Evolutionary conservation across 2,329 filamentous ascomycete genomes (phyloP).

Genomic region (Didymosphaeria variabile): DNA sequence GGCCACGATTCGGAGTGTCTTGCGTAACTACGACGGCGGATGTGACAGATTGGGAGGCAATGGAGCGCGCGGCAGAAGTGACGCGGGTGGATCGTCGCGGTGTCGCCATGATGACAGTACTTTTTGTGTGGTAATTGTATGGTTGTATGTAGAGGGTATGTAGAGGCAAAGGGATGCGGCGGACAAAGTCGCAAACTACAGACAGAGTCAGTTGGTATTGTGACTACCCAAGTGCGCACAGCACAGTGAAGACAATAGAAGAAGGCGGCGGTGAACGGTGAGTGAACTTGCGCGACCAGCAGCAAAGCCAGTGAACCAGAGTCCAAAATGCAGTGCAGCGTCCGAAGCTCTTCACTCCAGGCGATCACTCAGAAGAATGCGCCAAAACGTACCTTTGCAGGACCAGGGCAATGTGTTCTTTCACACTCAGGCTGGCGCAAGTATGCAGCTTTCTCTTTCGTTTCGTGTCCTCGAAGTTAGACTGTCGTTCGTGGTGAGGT

Average conservation of each 20-base stretch:
- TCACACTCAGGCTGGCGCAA: background rate
- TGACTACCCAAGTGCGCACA: background rate
- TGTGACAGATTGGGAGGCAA: slow-evolving; percentile 33
- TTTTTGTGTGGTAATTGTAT: background rate
- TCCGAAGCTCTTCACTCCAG: background rate
- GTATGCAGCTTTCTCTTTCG: slow-evolving; percentile 15
- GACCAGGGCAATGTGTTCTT: background rate
- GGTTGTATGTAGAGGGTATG: background rate
- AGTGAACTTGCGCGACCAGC: background rate
- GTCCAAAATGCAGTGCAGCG: background rate
- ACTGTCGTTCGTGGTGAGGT: slow-evolving; percentile 22
- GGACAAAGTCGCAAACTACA: slow-evolving; percentile 2
- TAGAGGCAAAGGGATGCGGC: background rate
- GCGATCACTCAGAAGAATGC: background rate
- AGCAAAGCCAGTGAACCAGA: background rate
- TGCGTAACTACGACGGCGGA: slow-evolving; percentile 29
- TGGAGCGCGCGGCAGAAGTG: slow-evolving; percentile 35
- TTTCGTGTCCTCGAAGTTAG: slow-evolving; percentile 21
- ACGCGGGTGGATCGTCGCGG: slow-evolving; percentile 42
- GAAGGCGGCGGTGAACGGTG: background rate
- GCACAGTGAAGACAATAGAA: background rate
- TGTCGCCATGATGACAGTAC: slow-evolving; percentile 32
- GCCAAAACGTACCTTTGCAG: background rate
- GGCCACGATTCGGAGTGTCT: slow-evolving; percentile 22
- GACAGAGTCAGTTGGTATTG: background rate